These are phyloP conservation scores for Beauveria scarabaeidicola DNA, from an alignment of 2,329 filamentous ascomycete species.

Conservation along the genomic window DNA sequence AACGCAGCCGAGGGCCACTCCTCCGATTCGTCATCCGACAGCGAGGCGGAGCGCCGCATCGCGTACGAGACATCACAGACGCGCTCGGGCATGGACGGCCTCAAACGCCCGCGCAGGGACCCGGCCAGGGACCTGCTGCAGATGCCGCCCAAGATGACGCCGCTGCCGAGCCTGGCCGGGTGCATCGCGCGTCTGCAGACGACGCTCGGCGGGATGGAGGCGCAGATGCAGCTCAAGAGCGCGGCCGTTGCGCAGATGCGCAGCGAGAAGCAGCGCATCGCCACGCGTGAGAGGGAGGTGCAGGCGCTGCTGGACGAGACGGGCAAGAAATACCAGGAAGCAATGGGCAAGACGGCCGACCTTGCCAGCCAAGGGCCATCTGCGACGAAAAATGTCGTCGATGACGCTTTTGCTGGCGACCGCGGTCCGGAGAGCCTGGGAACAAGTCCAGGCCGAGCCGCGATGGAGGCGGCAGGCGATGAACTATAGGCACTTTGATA, in stretches of 20 bases:
- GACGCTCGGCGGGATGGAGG: conserved; percentile 55
- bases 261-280: conserved; percentile 59
- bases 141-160: conserved; percentile 65
- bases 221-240: conserved; percentile 50
- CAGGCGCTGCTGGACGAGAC: conserved; percentile 75
- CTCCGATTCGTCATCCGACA: conserved; percentile 58
- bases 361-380: not conserved
- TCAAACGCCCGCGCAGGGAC: conserved; percentile 37
- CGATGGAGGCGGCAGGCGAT: not conserved
- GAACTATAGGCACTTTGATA: not conserved
- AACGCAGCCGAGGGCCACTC: conserved; percentile 62
- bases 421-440: conserved; percentile 30
- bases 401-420: conserved; percentile 21
- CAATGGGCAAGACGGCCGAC: conserved; percentile 24
- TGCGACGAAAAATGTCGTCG: conserved; percentile 15
- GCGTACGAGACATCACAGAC: conserved; percentile 87
- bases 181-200: conserved; percentile 56
- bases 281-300: conserved; percentile 65
- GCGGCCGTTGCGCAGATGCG: conserved; percentile 57
- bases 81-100: conserved; percentile 72
- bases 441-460: conserved; percentile 19
- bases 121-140: conserved; percentile 35
- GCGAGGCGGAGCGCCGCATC: conserved; percentile 60
- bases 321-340: conserved; percentile 52
- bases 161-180: conserved; percentile 64